These are phyloP conservation scores for Astragalus membranaceus DNA, from an alignment of 306 rosid genomes.

Conservation along the genomic window DNA sequence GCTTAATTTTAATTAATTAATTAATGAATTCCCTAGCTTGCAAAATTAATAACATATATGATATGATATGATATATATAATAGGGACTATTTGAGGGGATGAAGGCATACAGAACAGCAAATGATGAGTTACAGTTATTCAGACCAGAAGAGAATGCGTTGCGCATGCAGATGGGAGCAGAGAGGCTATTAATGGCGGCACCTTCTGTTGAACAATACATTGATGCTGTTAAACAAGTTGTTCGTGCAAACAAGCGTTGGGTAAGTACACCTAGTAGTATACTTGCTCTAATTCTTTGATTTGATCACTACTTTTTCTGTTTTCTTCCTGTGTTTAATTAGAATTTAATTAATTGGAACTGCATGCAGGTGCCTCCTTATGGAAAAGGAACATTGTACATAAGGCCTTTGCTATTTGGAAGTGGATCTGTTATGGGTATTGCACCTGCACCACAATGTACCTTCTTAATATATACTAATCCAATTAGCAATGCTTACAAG, in stretches of 20 bases:
- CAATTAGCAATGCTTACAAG: conserved; percentile 25
- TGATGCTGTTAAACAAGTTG: conserved; percentile 27
- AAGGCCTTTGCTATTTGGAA: conserved; percentile 39
- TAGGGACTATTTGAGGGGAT: conserved; percentile 39
- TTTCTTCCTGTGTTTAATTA: neutral
- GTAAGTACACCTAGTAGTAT: conserved; percentile 2
- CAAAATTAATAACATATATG: neutral
- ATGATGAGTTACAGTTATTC: conserved; percentile 24
- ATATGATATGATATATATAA: too few species aligned
- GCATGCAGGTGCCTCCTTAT: conserved; percentile 26
- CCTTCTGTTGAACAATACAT: conserved; percentile 33
- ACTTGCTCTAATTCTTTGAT: neutral
- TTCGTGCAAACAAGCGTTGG: conserved; percentile 28
- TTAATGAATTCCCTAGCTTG: too few species aligned
- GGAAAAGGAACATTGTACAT: conserved; percentile 33
- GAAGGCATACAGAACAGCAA: conserved; percentile 32
- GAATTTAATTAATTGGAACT: neutral
- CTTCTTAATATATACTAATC: conserved; percentile 28
- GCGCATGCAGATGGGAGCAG: conserved; percentile 42
- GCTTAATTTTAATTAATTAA: neutral
- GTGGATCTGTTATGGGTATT: conserved; percentile 31
- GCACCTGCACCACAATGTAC: conserved; percentile 30
- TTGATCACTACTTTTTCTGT: too few species aligned
- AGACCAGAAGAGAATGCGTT: conserved; percentile 37
- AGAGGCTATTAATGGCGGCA: conserved; percentile 33